phyloP scores from a whole-genome alignment of 2,329 filamentous ascomycete species.

The Chaetoscypha palmicola region DNA sequence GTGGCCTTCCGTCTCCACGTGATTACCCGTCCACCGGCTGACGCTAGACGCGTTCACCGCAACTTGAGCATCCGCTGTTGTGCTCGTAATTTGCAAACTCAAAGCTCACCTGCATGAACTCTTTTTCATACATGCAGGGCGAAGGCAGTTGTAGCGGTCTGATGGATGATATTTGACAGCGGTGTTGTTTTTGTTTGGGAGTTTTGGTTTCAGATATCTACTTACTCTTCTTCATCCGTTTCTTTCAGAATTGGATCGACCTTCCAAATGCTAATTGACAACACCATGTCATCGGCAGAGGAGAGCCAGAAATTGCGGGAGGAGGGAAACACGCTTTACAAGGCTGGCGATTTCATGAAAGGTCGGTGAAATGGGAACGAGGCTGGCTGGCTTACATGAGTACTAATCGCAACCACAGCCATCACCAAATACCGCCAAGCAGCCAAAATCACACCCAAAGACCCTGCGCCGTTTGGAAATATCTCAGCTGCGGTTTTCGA shows the following conservation, averaged over 20 bases:
- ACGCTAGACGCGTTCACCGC: not conserved
- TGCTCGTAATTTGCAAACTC: not conserved
- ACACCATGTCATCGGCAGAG: slow-evolving; percentile 3
- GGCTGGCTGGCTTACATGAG: not conserved
- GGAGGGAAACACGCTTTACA: slow-evolving; percentile 8
- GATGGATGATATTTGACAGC: not conserved
- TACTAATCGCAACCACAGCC: not conserved
- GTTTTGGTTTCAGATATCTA: too few species aligned
- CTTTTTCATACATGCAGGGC: not conserved
- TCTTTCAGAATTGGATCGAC: too few species aligned
- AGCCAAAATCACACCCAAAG: slow-evolving; percentile 3
- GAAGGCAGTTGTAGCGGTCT: not conserved
- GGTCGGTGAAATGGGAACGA: not conserved
- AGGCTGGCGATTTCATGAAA: slow-evolving; percentile 1
- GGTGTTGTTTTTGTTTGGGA: not conserved
- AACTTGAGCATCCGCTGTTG: not conserved
- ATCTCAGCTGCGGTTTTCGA: slow-evolving; percentile 11
- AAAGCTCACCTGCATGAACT: not conserved
- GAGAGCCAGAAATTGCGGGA: slow-evolving; percentile 4
- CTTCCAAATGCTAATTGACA: too few species aligned
- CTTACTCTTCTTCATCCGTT: too few species aligned
- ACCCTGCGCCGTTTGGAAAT: slow-evolving; percentile 29
- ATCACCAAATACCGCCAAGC: slow-evolving; percentile 2
- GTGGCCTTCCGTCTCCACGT: not conserved
- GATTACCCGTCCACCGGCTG: not conserved